phyloP scores from a whole-genome alignment of 1,139 yeast genomes.

The Candida sanyaensis region DNA sequence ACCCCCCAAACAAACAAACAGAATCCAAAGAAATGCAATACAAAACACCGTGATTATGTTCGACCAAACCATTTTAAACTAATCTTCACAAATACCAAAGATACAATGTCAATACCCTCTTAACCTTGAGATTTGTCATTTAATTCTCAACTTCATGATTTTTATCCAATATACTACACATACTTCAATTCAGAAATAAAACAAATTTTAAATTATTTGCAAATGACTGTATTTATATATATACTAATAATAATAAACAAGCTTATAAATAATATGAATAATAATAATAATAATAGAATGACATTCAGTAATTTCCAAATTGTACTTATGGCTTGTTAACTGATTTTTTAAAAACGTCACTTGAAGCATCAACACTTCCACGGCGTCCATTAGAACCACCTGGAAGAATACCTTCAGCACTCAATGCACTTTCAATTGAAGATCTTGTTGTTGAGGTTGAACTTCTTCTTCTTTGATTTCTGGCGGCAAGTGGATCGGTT shows the following conservation, averaged over 20 bases:
- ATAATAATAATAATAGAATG: background rate
- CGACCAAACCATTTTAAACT: too few species aligned
- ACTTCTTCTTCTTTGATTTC: constrained; percentile 83
- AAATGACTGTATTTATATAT: background rate
- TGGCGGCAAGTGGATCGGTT: constrained; percentile 80
- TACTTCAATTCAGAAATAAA: too few species aligned
- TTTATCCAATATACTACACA: too few species aligned
- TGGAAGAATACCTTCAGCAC: constrained; percentile 12
- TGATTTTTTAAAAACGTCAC: constrained; percentile 15
- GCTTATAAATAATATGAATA: constrained; percentile 1
- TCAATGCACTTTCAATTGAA: constrained; percentile 29
- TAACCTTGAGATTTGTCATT: too few species aligned
- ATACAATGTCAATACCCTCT: too few species aligned
- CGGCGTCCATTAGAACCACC: constrained; percentile 6
- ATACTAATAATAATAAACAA: background rate
- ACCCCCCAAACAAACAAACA: too few species aligned
- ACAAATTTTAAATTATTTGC: too few species aligned
- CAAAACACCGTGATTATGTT: too few species aligned
- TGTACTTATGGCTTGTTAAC: constrained; percentile 12
- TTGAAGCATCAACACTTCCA: constrained; percentile 8
- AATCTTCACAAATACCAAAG: too few species aligned
- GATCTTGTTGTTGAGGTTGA: constrained; percentile 49
- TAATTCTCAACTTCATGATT: too few species aligned
- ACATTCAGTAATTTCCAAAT: constrained; percentile 1
- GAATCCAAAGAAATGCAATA: too few species aligned